Base-by-base conservation (phyloP, 2,329 filamentous ascomycete genomes). In the Alternaria novae-zelandiae region DNA sequence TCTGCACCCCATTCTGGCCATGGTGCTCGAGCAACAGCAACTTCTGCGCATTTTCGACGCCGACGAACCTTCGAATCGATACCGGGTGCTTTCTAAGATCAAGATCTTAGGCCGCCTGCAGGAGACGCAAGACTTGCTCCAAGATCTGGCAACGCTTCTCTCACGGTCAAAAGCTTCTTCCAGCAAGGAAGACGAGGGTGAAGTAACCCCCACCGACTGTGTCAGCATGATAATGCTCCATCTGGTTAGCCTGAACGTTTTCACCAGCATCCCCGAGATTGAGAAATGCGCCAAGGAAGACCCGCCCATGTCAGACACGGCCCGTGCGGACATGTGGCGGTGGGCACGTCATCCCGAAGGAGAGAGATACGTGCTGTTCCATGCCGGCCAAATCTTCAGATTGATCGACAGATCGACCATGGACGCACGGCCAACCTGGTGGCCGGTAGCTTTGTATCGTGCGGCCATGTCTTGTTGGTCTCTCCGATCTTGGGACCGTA, bases 181-280 rank as follows among this genome's bases (percentile, higher is more conserved):
- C 9, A 13, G 32, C 30, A 46, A 28, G 3, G n/a, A 62, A 2
- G 26, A 50, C 13, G 36, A 53, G 21, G 54, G n/a, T 17, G 20
- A 20, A 8, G 26, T 32, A 30, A 41, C 36, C 4, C 15, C 47
- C 4, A 20, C 47, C 1, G 55, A 62, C 9, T 58, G 47, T n/a
- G 23, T 45, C 11, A 58, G 59, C 28, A 62, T 62, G 20, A 44
- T 62, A 13, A 62, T 58, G 59, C 54, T 62, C 10, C 59, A 62
- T 58, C 28, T 62, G 54, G 59, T 62, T 45, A 62, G 59, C 54
- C 41, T 62, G 28, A 62, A 62, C n/a, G 59, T 62, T 2, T 58
- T 51, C n/a, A 58, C 54, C 28, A 62, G 59, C 54, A 62, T 62
- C 10, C 59, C 54, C 8, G 59, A 62, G 12, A 62, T 62, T 12